Evolutionary conservation across 805 yeast genomes (phyloP), one percentile per base, ranked within the genome.

Genomic region (Wickerhamiella australiensis): DNA sequence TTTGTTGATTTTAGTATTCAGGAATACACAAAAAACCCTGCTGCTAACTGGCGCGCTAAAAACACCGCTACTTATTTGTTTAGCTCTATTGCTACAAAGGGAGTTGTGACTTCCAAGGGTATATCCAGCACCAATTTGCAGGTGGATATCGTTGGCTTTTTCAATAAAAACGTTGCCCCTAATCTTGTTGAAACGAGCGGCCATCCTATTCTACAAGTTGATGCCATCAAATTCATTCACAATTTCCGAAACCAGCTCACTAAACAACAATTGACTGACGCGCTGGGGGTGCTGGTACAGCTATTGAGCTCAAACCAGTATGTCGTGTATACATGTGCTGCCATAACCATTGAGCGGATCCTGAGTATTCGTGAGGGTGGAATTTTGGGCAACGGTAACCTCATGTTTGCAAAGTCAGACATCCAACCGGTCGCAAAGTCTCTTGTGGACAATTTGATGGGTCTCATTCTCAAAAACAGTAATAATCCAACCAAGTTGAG

Each of bases 211-310:
- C 70, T 92, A 57, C 81, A 79, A 59, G 90, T 87, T 44, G 97
- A 90, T 65, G 94, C 98, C 2, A 86, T 92, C 63, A 85, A 86
- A 63, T 94, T 82, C 62, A 82, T 92, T 51, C 80, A 82, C 67
- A 79, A 80, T 2, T 92, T 92, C 68, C 77, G 98, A 69, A 88
- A 90, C 64, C 98, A 92, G 68, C 71, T 92, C 52, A 85, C 92
- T 5, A 88, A 87, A 61, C 82, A 76, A 7, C 96, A 90, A 63
- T 69, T 92, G 26, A 62, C 78, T 8, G 82, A 85, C 53, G 79
- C 92, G 1, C 73, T 92, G 64, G 95, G 96, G 13, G 68, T 85
- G 38, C 68, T 92, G 52, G 77, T 86, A 9, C 71, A 73, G 13
- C 87, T 85, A 61, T 75, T 94, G 57, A 68, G 71, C 48, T 75